Evolutionary conservation across 176 grass and related monocot genomes (phyloP), one percentile per base, ranked within the genome.

Genomic region (Ensete ventricosum): DNA sequence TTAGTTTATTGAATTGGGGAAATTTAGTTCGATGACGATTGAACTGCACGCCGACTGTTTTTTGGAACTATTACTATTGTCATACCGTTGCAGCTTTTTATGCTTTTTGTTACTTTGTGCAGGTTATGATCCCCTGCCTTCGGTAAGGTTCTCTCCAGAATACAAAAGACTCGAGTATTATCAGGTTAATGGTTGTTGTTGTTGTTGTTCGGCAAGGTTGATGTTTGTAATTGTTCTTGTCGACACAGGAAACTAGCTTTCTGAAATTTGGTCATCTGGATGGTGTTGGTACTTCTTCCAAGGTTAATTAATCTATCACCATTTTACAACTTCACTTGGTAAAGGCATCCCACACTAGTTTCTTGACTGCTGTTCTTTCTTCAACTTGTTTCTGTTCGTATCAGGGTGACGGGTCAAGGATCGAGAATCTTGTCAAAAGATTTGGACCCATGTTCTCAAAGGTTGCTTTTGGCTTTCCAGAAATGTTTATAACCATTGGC

Each of bases 201-300:
- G 50, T 1, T n/a, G 24, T 25, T 70, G 16, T 48, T 69, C 64
- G 13, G 17, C 8, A 73, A 69, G 2, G 17, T 73, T 82, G 17
- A 55, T 69, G 50, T 2, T n/a, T 48, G 17, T 3, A 25, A 12
- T 63, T 82, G 19, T 12, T 67, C 25, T 5, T 71, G 19, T 9
- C 11, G 27, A 54, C 75, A 75, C 55, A 91, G 85, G 89, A 91
- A 52, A 78, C 75, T 14, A 20, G 67, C 21, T 65, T 88, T 62
- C 80, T 49, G 57, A 4, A 13, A 11, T 67, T 83, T 20, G 69
- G 77, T 78, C 85, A 52, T 62, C 69, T 83, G 74, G 66, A 73
- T 67, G 54, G 8, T 55, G 50, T 23, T 11, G 27, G 11, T 52
- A 55, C 13, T 24, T 52, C 60, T 81, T 71, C 64, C 22, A 51